Evolutionary conservation across 352 stramenopile species (phyloP).

Genomic region (Pilasporangium apinafurcum): DNA sequence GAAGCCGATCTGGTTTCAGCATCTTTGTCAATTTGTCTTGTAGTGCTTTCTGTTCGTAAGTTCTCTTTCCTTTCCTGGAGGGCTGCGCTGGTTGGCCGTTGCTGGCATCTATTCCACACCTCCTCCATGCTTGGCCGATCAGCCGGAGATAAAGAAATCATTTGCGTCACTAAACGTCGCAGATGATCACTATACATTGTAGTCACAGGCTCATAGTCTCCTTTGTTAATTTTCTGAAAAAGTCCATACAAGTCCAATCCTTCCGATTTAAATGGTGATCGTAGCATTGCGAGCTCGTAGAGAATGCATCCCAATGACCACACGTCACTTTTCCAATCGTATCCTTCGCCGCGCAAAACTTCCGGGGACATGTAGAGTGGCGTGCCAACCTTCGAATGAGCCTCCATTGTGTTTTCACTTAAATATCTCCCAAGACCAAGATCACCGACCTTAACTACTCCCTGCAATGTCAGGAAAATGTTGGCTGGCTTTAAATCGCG

Average conservation of each 20-base stretch:
- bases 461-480: slow-evolving; percentile 89
- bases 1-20: neutral
- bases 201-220: slow-evolving; percentile 61
- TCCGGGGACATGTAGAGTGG: slow-evolving; percentile 95
- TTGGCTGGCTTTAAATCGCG: slow-evolving; percentile 94
- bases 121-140: slow-evolving; percentile 58
- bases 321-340: slow-evolving; percentile 95
- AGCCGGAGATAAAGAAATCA: slow-evolving; percentile 59
- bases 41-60: neutral
- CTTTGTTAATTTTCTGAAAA: slow-evolving; percentile 91
- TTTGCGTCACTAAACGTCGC: slow-evolving; percentile 45
- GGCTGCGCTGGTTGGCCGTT: slow-evolving; percentile 14
- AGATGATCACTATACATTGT: slow-evolving; percentile 63
- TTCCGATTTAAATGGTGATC: slow-evolving; percentile 92
- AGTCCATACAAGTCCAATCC: slow-evolving; percentile 87
- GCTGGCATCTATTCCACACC: slow-evolving; percentile 52
- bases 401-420: slow-evolving; percentile 76
- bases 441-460: slow-evolving; percentile 87
- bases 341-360: slow-evolving; percentile 89
- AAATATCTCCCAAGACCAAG: slow-evolving; percentile 69
- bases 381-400: slow-evolving; percentile 90
- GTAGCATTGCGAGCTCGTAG: slow-evolving; percentile 93
- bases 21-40: slow-evolving; percentile 1
- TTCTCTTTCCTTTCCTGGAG: slow-evolving; percentile 4
- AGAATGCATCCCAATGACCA: slow-evolving; percentile 94